These are phyloP conservation scores for Penicillium griseofulvum DNA, from an alignment of 2,329 filamentous ascomycete genomes.

Conservation along the genomic window DNA sequence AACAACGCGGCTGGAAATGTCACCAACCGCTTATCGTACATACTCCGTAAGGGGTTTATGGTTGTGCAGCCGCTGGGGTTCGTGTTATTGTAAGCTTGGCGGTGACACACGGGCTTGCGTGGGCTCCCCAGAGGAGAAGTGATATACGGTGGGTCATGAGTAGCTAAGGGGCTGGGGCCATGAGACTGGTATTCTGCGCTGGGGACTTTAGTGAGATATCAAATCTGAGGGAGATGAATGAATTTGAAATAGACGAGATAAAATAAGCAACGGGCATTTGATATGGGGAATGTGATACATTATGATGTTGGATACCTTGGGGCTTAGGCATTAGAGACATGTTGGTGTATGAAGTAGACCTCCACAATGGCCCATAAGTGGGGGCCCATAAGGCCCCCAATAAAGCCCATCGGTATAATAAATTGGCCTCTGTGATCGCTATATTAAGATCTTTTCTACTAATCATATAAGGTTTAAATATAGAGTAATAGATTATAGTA, in stretches of 20 bases:
- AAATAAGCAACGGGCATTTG: neutral
- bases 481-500: too few relatives aligned
- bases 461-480: too few relatives aligned
- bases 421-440: too few relatives aligned
- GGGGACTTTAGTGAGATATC: neutral
- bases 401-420: too few relatives aligned
- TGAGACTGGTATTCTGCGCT: neutral
- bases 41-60: neutral
- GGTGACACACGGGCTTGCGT: conserved; percentile 5
- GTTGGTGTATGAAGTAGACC: too few relatives aligned
- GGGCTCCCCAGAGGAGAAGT: conserved; percentile 1
- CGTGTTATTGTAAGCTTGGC: neutral
- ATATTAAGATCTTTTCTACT: too few relatives aligned
- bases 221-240: neutral
- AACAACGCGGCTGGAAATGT: neutral
- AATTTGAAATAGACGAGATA: neutral
- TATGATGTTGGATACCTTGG: neutral
- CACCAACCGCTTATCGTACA: neutral
- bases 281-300: neutral
- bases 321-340: neutral
- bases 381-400: too few relatives aligned
- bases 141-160: conserved; percentile 1
- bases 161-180: neutral
- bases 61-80: neutral
- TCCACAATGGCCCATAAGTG: too few relatives aligned